A percentile compares a stretch with the other conserved stretches of the same genome.
Conservation (phyloP, 2,329 filamentous ascomycete genomes). For the Cladobotryum protrusum region DNA sequence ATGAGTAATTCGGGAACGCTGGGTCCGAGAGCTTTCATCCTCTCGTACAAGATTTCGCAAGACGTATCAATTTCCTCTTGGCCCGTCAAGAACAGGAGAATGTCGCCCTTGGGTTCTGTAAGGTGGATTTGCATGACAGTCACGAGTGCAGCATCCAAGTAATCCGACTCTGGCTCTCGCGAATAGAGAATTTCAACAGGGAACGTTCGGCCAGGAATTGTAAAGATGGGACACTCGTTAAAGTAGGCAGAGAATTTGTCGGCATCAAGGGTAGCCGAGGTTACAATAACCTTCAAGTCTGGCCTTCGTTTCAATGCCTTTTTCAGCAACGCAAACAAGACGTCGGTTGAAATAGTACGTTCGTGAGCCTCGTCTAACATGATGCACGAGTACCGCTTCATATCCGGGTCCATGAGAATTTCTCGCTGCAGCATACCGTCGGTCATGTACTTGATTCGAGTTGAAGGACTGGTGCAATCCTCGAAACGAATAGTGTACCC, state of each 20-base stretch:
- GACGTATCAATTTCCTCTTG: slow-evolving; percentile 97
- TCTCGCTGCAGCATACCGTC: slow-evolving; percentile 97
- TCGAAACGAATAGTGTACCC: slow-evolving; percentile 98
- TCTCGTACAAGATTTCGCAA: slow-evolving; percentile 86
- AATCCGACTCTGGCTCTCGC: slow-evolving; percentile 90
- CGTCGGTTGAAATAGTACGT: slow-evolving; percentile 90
- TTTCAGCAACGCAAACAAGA: slow-evolving; percentile 89
- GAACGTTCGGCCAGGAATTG: slow-evolving; percentile 89
- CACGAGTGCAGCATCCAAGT: slow-evolving; percentile 86
- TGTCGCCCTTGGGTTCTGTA: slow-evolving; percentile 86
- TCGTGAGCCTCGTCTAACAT: slow-evolving; percentile 99
- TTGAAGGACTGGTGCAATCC: slow-evolving; percentile 80
- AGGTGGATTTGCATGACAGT: slow-evolving; percentile 98
- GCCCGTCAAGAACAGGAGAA: slow-evolving; percentile 92
- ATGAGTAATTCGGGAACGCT: slow-evolving; percentile 89
- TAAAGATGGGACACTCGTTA: slow-evolving; percentile 92
- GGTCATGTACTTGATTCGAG: slow-evolving; percentile 99
- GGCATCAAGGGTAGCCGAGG: slow-evolving; percentile 90
- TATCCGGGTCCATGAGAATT: slow-evolving; percentile 83
- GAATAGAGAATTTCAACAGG: slow-evolving; percentile 96
- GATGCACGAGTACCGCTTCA: slow-evolving; percentile 88
- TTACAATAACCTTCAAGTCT: slow-evolving; percentile 92
- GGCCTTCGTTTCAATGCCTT: slow-evolving; percentile 81
- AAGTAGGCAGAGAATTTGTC: slow-evolving; percentile 98
- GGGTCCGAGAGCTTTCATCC: slow-evolving; percentile 92